Conservation (phyloP, 2,329 filamentous ascomycete genomes). For the Emergomyces pasteurianus region DNA sequence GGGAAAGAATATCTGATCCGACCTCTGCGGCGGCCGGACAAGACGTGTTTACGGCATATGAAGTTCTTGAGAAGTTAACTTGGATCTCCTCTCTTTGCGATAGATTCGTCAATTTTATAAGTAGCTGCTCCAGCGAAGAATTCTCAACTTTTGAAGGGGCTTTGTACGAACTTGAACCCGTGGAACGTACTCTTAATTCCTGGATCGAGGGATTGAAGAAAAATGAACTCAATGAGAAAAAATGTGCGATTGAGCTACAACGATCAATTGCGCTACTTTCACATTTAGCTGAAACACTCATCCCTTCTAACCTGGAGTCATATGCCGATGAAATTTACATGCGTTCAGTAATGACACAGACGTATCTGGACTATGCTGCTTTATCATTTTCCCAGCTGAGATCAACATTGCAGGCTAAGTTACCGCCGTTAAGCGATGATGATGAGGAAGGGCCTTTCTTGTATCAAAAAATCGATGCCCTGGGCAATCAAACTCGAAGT, state of each 20-base stretch:
- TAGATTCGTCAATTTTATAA: slow-evolving; percentile 71
- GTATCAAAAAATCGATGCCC: slow-evolving; percentile 55
- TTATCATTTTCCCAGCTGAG: slow-evolving; percentile 53
- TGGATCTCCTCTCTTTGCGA: slow-evolving; percentile 76
- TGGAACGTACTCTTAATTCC: slow-evolving; percentile 75
- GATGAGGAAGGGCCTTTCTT: slow-evolving; percentile 60
- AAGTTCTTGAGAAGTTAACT: slow-evolving; percentile 72
- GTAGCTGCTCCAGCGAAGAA: slow-evolving; percentile 61
- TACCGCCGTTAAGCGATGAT: slow-evolving; percentile 50
- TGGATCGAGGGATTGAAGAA: slow-evolving; percentile 77
- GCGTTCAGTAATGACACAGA: slow-evolving; percentile 63
- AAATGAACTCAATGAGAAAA: slow-evolving; percentile 75
- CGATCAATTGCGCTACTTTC: slow-evolving; percentile 74
- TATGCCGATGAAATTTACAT: slow-evolving; percentile 73
- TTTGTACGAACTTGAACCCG: slow-evolving; percentile 76
- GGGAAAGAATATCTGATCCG: slow-evolving; percentile 61
- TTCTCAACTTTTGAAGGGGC: slow-evolving; percentile 71
- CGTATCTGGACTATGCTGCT: slow-evolving; percentile 67
- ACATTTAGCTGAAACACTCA: slow-evolving; percentile 74
- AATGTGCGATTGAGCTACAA: slow-evolving; percentile 69
- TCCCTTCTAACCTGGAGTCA: slow-evolving; percentile 55
- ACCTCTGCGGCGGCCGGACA: slow-evolving; percentile 57
- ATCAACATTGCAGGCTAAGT: slow-evolving; percentile 53
- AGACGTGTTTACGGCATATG: slow-evolving; percentile 66
- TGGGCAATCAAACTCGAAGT: slow-evolving; percentile 65